These are phyloP conservation scores for Boletellus deceptivus DNA, from an alignment of 1,284 basidiomycete genomes.

Conservation along the genomic window DNA sequence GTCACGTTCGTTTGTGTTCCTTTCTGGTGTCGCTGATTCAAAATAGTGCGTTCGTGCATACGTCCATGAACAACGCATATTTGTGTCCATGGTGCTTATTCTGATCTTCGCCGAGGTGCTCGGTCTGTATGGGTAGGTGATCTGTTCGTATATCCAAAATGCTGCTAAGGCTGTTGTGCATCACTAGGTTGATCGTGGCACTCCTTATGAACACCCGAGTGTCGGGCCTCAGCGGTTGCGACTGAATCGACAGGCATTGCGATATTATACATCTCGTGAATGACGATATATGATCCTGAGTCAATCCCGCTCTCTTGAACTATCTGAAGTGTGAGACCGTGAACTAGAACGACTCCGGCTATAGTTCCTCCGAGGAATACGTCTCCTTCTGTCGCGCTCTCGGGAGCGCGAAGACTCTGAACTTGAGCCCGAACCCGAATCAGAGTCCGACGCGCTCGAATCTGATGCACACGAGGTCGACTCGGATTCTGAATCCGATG, in stretches of 20 bases:
- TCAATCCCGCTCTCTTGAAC: slow-evolving; percentile 15
- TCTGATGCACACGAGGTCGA: slow-evolving; percentile 33
- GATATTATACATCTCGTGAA: slow-evolving; percentile 15
- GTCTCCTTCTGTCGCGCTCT: slow-evolving; percentile 45
- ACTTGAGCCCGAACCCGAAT: slow-evolving; percentile 30
- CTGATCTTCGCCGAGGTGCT: slow-evolving; percentile 95
- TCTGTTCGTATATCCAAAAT: not conserved
- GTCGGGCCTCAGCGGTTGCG: slow-evolving; percentile 29
- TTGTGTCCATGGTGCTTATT: slow-evolving; percentile 87
- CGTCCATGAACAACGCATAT: slow-evolving; percentile 85
- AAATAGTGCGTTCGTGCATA: slow-evolving; percentile 68
- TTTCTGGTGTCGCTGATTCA: slow-evolving; percentile 3
- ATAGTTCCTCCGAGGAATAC: slow-evolving; percentile 36
- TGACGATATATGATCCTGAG: slow-evolving; percentile 8
- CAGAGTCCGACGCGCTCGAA: slow-evolving; percentile 45
- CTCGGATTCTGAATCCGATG: slow-evolving; percentile 41
- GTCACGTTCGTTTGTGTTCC: slow-evolving; percentile 27
- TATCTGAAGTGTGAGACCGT: slow-evolving; percentile 17
- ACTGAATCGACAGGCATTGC: slow-evolving; percentile 14
- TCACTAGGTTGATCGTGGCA: slow-evolving; percentile 77
- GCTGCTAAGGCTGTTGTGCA: not conserved
- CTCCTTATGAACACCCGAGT: slow-evolving; percentile 82
- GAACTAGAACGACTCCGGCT: slow-evolving; percentile 24
- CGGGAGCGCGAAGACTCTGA: slow-evolving; percentile 41
- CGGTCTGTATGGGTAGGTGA: slow-evolving; percentile 76